Evolutionary conservation across 352 stramenopile genomes (phyloP), one percentile per base, ranked within the genome.

Genomic region (Phytophthora macrochlamydospora): DNA sequence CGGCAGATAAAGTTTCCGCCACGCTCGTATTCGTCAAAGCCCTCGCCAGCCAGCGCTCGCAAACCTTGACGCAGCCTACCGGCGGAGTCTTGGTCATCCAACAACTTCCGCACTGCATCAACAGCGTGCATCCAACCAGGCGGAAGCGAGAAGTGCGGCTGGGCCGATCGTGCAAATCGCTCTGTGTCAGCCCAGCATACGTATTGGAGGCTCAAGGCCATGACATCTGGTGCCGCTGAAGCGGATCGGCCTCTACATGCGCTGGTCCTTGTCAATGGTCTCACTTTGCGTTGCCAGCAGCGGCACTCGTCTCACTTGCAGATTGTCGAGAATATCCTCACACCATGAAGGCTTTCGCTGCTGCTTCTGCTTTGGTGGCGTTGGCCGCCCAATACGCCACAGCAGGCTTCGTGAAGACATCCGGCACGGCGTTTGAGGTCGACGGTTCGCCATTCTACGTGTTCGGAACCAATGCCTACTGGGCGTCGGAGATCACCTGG

Each of bases 381-480:
- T 52, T 70, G 11, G 24, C 57, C 46, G 14, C 52, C 43, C 50
- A 65, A 37, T 51, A 28, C 6, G 31, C 56, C 49, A 33, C 33
- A 6, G 69, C 69, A 4, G 69, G 59, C 8, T 77, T 54, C 51
- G 69, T 77, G 31, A 74, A 55, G 50, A 77, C 69, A 38, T 77
- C 69, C 29, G 65, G 56, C 52, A 73, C 65, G 2, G 69, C 45
- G 24, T 77, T 77, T 48, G 42, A 73, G 45, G 30, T 71, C 31
- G 69, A 77, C 48, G 69, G 69, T 51, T 51, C 56, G 2, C 59
- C 65, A 35, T 73, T 77, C 59, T 74, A 77, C 65, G 50, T 73
- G 33, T 64, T 64, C 37, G 57, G 57, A 46, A 64, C 48, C 12
- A 64, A 68, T 53, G 33, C 52, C 9, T 68, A 68, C 38, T 68